Percentiles rank a stretch among this genome's conserved stretches.
These are phyloP conservation scores for Davidsoniella virescens DNA, from an alignment of 2,329 filamentous ascomycete species.

Conservation along the genomic window DNA sequence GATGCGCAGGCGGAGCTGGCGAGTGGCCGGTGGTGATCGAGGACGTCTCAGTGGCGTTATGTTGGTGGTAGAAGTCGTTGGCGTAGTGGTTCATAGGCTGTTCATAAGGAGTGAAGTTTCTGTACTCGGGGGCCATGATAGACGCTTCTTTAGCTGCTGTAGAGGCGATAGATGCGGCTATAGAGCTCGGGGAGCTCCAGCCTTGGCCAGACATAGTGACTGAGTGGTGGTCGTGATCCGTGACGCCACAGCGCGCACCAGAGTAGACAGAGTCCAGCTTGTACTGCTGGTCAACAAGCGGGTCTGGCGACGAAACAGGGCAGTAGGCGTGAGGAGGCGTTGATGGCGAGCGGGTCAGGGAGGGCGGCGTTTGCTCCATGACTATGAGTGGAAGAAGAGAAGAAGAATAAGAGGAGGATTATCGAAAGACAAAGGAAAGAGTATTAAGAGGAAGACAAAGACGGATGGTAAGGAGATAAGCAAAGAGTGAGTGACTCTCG, in stretches of 20 bases:
- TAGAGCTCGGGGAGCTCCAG: slow-evolving; percentile 26
- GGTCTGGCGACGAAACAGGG: slow-evolving; percentile 30
- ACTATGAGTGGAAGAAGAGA: slow-evolving; percentile 1
- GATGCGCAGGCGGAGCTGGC: slow-evolving; percentile 9
- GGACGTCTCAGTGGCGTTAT: slow-evolving; percentile 3
- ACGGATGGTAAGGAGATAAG: background rate
- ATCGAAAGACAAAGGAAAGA: background rate
- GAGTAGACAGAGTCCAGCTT: slow-evolving; percentile 22
- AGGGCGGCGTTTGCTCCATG: slow-evolving; percentile 16
- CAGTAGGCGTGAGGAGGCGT: slow-evolving; percentile 23
- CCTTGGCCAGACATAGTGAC: slow-evolving; percentile 27
- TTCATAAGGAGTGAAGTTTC: slow-evolving; percentile 25
- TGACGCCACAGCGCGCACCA: slow-evolving; percentile 19
- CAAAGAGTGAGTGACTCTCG: background rate
- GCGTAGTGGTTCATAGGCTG: slow-evolving; percentile 28
- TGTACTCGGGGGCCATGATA: slow-evolving; percentile 31
- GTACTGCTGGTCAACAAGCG: slow-evolving; percentile 27
- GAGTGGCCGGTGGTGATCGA: slow-evolving; percentile 5
- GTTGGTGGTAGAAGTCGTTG: slow-evolving; percentile 17
- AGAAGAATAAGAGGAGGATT: background rate
- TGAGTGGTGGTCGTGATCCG: slow-evolving; percentile 23
- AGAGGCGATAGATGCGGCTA: slow-evolving; percentile 24
- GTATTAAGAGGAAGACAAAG: background rate
- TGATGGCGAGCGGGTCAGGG: slow-evolving; percentile 15
- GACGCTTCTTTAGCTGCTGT: slow-evolving; percentile 29